Percentiles rank a stretch among this genome's conserved stretches.
Conservation (phyloP, 306 rosid genomes). For the Parietaria judaica region DNA sequence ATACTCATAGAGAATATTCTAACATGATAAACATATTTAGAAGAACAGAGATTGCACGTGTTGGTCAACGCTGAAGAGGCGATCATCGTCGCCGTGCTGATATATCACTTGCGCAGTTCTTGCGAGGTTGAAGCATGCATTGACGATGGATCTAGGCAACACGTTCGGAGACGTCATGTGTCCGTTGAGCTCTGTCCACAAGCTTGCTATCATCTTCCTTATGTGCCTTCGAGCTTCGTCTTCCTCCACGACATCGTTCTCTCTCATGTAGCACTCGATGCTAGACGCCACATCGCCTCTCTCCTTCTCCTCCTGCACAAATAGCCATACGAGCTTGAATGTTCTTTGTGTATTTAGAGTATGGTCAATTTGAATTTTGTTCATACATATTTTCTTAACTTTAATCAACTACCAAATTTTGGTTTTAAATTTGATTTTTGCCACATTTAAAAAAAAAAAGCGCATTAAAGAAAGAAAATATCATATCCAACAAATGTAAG, state of each 20-base stretch:
- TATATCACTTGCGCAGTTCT: slow-evolving; percentile 13
- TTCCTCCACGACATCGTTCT: not conserved
- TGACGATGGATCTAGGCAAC: slow-evolving; percentile 6
- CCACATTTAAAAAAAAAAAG: too few species aligned
- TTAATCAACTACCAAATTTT: too few species aligned
- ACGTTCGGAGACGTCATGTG: not conserved
- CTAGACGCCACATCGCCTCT: slow-evolving; percentile 12
- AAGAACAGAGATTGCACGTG: slow-evolving; percentile 10
- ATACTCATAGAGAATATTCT: too few species aligned
- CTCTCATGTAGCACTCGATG: slow-evolving; percentile 11
- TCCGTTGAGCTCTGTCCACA: slow-evolving; percentile 11
- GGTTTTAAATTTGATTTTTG: too few species aligned
- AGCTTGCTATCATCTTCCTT: not conserved
- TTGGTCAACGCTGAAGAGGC: not conserved
- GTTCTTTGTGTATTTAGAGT: too few species aligned
- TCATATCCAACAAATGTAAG: too few species aligned
- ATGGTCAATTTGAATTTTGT: too few species aligned
- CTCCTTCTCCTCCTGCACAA: slow-evolving; percentile 4
- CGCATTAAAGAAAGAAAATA: too few species aligned
- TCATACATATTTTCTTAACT: too few species aligned
- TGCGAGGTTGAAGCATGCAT: slow-evolving; percentile 6
- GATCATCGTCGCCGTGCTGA: slow-evolving; percentile 10
- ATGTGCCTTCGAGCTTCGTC: slow-evolving; percentile 10
- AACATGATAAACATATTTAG: not conserved
- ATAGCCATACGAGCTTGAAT: not conserved